A percentile compares a stretch with the other conserved stretches of the same genome.
phyloP scores from a whole-genome alignment of 768 basidiomycete species.

The Porpolomopsis calyptriformis region DNA sequence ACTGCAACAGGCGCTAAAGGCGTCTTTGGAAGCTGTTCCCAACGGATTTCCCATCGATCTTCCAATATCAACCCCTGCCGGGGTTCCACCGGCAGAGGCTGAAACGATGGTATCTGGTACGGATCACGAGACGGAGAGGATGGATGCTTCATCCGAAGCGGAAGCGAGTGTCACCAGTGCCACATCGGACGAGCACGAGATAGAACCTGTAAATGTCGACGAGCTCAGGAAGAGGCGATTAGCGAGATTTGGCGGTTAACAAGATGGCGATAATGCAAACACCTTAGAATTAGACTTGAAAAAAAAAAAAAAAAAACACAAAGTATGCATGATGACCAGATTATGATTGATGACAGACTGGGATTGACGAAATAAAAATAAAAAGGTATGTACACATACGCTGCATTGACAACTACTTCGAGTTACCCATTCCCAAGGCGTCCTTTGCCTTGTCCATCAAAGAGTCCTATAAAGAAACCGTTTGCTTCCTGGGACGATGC shows the following conservation, averaged over 20 bases:
- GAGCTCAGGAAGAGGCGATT: conserved; percentile 56
- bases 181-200: conserved; percentile 15
- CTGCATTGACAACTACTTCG: conserved; percentile 12
- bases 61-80: conserved; percentile 7
- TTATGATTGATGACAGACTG: no score
- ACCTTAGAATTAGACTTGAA: not conserved
- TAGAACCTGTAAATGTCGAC: conserved; percentile 42
- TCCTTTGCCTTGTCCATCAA: conserved; percentile 43
- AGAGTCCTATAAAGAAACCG: conserved; percentile 21
- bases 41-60: conserved; percentile 33
- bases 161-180: conserved; percentile 28
- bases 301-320: no score
- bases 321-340: no score
- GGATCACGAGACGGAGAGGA: conserved; percentile 6
- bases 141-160: conserved; percentile 13
- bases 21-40: conserved; percentile 62
- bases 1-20: conserved; percentile 78
- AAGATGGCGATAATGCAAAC: not conserved
- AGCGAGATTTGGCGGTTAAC: conserved; percentile 45
- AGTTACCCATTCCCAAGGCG: conserved; percentile 35
- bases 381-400: not conserved
- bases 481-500: not conserved
- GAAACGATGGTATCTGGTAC: not conserved
- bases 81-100: not conserved
- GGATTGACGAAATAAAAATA: no score